Conservation (phyloP, 2,329 filamentous ascomycete genomes). For the Diplodia mutila region DNA sequence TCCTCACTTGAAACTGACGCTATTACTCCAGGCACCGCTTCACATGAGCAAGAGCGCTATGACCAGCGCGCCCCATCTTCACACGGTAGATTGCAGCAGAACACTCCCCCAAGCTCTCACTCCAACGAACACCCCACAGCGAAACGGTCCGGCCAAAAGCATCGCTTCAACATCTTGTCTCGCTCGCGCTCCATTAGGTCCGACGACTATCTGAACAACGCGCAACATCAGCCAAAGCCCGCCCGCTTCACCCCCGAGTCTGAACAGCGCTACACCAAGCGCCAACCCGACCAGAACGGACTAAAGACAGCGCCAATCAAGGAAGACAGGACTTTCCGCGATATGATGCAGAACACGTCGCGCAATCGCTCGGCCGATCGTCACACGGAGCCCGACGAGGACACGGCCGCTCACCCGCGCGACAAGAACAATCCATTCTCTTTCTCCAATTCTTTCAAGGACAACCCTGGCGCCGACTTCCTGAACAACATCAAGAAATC, state of each 20-base stretch:
- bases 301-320: conserved; percentile 67
- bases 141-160: conserved; percentile 18
- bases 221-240: conserved; percentile 40
- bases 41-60: conserved; percentile 24
- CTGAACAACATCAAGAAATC: conserved; percentile 75
- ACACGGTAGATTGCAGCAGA: conserved; percentile 19
- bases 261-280: conserved; percentile 36
- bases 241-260: conserved; percentile 28
- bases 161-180: conserved; percentile 40
- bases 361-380: conserved; percentile 78
- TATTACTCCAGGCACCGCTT: conserved; percentile 15
- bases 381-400: conserved; percentile 41
- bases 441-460: conserved; percentile 58
- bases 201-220: conserved; percentile 39
- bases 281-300: conserved; percentile 46
- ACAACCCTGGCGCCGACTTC: conserved; percentile 65
- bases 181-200: conserved; percentile 51
- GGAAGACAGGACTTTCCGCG: conserved; percentile 68
- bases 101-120: conserved; percentile 16
- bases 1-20: conserved; percentile 2
- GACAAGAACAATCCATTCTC: conserved; percentile 36
- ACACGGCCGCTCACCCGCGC: conserved; percentile 33
- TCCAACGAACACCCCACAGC: conserved; percentile 9
- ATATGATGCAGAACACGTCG: conserved; percentile 62
- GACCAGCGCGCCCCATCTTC: conserved; percentile 24